A percentile compares a stretch with the other conserved stretches of the same genome.
Evolutionary conservation across 2,329 filamentous ascomycete genomes (phyloP).

Genomic region (Aspergillus versicolor): DNA sequence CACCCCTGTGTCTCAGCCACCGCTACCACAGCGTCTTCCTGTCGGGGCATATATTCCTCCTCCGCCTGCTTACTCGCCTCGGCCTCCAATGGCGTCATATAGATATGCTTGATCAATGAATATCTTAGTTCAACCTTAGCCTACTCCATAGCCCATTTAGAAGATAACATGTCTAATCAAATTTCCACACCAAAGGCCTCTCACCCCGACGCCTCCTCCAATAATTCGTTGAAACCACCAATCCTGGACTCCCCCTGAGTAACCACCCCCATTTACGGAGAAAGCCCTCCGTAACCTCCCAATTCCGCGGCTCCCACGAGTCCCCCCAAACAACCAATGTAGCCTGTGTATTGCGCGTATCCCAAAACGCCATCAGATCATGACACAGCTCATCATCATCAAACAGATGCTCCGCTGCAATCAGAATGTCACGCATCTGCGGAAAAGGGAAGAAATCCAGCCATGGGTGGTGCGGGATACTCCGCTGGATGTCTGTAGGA

Average conservation of each 20-base stretch:
- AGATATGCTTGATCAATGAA: constrained; percentile 2
- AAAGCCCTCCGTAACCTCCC: constrained; percentile 51
- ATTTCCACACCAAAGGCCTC: constrained; percentile 18
- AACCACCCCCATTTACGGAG: constrained; percentile 46
- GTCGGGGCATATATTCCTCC: not conserved
- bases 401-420: constrained; percentile 24
- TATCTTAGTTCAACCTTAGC: not conserved
- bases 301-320: constrained; percentile 44
- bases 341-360: constrained; percentile 11
- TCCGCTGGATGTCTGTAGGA: constrained; percentile 40
- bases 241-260: constrained; percentile 25
- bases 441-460: constrained; percentile 35
- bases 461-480: constrained; percentile 42
- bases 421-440: constrained; percentile 39
- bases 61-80: not conserved
- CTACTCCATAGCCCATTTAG: too few relatives aligned
- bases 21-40: not conserved
- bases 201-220: constrained; percentile 29
- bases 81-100: not conserved
- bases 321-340: constrained; percentile 49
- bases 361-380: constrained; percentile 39
- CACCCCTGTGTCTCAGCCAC: not conserved
- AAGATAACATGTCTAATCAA: too few relatives aligned
- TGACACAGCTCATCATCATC: constrained; percentile 29
- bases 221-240: constrained; percentile 26